Evolutionary conservation across 2,329 filamentous ascomycete genomes (phyloP), one percentile per base, ranked within the genome.

Genomic region (Orbilia ellipsospora): DNA sequence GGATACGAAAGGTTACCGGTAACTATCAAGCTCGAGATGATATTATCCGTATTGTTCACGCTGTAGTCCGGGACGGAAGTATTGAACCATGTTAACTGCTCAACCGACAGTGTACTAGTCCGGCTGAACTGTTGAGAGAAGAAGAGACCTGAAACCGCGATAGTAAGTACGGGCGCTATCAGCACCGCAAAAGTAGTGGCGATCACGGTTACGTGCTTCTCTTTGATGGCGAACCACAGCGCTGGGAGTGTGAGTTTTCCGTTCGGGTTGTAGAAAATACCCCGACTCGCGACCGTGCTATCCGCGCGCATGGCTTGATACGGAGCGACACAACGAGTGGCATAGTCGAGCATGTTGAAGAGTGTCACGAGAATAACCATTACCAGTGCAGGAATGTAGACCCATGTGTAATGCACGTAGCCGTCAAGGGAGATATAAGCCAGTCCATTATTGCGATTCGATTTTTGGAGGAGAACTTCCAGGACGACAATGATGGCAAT

Each of bases 1-100:
- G 26, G 80, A 81, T 86, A 83, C 66, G 87, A 89, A 73, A 84
- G 86, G 83, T 90, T 90, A 5, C 67, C 64, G 26, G 48, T 61
- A 18, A 73, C 50, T 3, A 75, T 69, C 5, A 75, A 59, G 13
- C 64, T 56, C 2, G 72, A 64, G 20, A 65, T 69, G 59, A 75
- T 60, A 13, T 75, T 52, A 26, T 75, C 64, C 3, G 72, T 75
- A 2, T 48, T 74, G 36, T 68, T 74, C 18, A 52, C 48, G 15
- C 52, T 69, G 18, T 60, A 69, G 6, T 69, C 64, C 3, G 60
- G 64, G 23, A 61, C 51, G 4, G 64, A 55, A 4, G 20, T 60
- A 28, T 75, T 75, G 54, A 75, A 75, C 74, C 68, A 73, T 0
- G 68, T 64, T 4, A 54, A 50, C 18, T 69, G 74, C 15, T 55